Evolutionary conservation across 2,329 filamentous ascomycete genomes (phyloP).

Genomic region (Didymella segeticola): DNA sequence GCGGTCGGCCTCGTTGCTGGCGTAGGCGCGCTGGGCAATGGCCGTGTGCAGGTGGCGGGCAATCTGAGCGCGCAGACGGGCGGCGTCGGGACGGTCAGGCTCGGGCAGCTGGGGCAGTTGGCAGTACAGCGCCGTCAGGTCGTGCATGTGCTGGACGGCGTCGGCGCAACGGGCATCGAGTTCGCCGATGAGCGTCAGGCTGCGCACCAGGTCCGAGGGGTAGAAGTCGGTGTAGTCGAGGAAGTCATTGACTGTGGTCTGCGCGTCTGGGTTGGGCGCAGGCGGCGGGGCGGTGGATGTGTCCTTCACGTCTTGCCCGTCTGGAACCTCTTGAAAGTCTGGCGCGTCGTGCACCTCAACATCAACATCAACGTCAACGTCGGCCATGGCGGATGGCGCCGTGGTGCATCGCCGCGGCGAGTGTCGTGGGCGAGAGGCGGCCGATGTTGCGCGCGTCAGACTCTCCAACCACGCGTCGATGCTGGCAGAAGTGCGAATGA

Average conservation of each 20-base stretch:
- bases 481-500: conserved; percentile 35
- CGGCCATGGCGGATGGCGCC: conserved; percentile 43
- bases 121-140: conserved; percentile 57
- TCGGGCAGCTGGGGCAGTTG: conserved; percentile 58
- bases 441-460: conserved; percentile 48
- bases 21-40: conserved; percentile 62
- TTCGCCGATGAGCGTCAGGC: conserved; percentile 66
- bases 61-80: conserved; percentile 61
- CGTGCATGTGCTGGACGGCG: conserved; percentile 55
- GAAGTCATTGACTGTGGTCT: conserved; percentile 71
- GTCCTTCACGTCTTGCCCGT: too few relatives aligned
- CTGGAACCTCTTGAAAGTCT: too few relatives aligned
- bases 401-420: conserved; percentile 38
- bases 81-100: conserved; percentile 52
- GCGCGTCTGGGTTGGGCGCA: conserved; percentile 67
- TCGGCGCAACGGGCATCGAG: conserved; percentile 55
- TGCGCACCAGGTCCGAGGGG: conserved; percentile 68
- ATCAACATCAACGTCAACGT: too few relatives aligned
- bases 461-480: conserved; percentile 50
- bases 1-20: conserved; percentile 63
- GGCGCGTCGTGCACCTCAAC: too few relatives aligned
- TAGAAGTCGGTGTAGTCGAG: conserved; percentile 74
- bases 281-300: conserved; percentile 45
- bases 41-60: conserved; percentile 62
- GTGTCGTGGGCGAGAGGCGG: conserved; percentile 35